Conservation (phyloP, 2,329 filamentous ascomycete species). For the Ploettnerulaceae sp. region DNA sequence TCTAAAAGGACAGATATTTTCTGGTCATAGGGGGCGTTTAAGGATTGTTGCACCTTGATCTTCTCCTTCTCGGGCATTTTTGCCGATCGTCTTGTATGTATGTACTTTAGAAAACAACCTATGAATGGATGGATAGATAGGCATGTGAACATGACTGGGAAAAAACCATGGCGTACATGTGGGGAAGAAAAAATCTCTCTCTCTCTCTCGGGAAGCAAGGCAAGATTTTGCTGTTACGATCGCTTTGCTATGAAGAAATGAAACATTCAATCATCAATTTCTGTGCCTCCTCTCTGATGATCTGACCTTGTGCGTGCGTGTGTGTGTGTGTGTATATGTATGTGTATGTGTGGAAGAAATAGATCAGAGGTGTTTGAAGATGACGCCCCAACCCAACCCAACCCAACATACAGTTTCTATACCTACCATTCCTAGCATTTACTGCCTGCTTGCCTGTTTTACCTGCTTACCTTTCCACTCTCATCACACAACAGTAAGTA, state of each 20-base stretch:
- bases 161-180: not conserved
- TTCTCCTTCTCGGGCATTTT: constrained; percentile 1
- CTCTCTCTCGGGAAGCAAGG: not conserved
- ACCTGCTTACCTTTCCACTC: no score
- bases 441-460: no score
- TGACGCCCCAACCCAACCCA: no score
- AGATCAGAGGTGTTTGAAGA: no score
- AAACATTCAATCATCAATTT: no score
- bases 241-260: constrained; percentile 1
- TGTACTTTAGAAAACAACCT: not conserved
- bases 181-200: not conserved
- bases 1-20: not conserved
- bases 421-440: no score
- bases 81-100: constrained; percentile 1
- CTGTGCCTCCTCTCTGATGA: no score
- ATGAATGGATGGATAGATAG: not conserved
- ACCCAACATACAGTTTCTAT: no score
- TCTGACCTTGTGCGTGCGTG: no score
- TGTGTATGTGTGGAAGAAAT: not conserved
- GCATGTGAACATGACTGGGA: not conserved
- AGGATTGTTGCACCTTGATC: constrained; percentile 2
- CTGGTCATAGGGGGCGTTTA: not conserved
- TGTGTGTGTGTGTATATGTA: no score
- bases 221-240: constrained; percentile 7
- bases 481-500: no score